Evolutionary conservation across 2,329 filamentous ascomycete species (phyloP), one percentile per base, ranked within the genome.

Genomic region (Escovopsis sp.): DNA sequence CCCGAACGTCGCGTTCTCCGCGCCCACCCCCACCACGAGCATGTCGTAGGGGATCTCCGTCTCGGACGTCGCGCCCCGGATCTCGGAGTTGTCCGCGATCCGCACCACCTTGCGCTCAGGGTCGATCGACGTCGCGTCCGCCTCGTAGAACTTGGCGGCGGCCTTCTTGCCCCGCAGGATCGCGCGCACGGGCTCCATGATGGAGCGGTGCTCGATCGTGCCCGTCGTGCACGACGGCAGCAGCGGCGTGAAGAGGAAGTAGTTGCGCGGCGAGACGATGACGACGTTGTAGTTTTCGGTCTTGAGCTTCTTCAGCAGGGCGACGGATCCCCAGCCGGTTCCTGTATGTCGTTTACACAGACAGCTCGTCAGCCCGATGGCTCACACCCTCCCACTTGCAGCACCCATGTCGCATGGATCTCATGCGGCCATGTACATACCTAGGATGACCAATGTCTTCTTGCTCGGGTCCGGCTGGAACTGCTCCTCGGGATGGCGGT

Each of bases 221-320:
- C 91, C 91, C 51, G 89, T 95, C 40, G 91, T 96, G 68, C 91
- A 98, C 59, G 89, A 96, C 50, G 91, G 91, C 47, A 98, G 77
- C 45, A 98, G 79, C 46, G 91, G 91, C 27, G 91, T 98, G 74
- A 98, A 98, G 53, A 98, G 81, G 79, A 98, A 98, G 76, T 94
- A 98, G 70, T 98, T 98, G 61, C 91, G 85, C 42, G 91, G 91
- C 39, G 91, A 96, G 62, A 98, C 85, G 61, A 98, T 87, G 59
- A 96, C 66, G 63, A 96, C 89, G 63, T 98, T 96, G 77, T 96
- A 98, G 74, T 96, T 94, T 64, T 94, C 84, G 47, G 89, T 95
- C 60, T 98, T 88, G 64, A 98, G 84, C 62, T 94, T 95, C 77
- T 98, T 98, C 51, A 98, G 77, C 47, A 98, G 79, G 46, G 89